These are phyloP conservation scores for Alternaria gaisen DNA, from an alignment of 2,329 filamentous ascomycete genomes.

Conservation along the genomic window DNA sequence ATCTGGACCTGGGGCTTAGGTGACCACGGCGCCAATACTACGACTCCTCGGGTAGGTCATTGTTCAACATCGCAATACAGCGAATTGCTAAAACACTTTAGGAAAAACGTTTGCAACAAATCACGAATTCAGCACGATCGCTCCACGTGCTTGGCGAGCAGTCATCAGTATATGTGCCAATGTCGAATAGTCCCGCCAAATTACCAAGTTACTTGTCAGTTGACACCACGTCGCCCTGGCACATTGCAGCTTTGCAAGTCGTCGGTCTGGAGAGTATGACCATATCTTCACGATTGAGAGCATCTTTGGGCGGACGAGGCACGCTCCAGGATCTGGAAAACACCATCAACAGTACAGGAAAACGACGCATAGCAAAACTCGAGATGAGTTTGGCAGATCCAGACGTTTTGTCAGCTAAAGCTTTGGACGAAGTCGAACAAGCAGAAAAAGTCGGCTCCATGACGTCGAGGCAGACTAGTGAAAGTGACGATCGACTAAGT, in stretches of 20 bases:
- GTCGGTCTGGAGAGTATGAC: constrained; percentile 81
- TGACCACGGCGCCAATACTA: constrained; percentile 55
- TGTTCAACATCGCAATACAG: neutral
- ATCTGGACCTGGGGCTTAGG: constrained; percentile 90
- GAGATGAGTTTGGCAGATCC: constrained; percentile 68
- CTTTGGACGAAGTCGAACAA: constrained; percentile 31
- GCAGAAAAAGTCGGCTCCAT: constrained; percentile 41
- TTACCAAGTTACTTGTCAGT: constrained; percentile 68
- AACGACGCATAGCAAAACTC: constrained; percentile 79
- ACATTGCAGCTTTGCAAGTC: constrained; percentile 78
- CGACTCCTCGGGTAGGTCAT: constrained; percentile 54
- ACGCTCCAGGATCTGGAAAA: constrained; percentile 71
- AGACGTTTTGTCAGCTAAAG: constrained; percentile 39
- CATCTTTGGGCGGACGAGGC: constrained; percentile 52
- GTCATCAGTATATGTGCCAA: constrained; percentile 79
- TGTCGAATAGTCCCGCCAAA: constrained; percentile 66
- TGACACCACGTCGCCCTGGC: constrained; percentile 75
- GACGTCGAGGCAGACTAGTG: constrained; percentile 27
- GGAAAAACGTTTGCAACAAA: constrained; percentile 70
- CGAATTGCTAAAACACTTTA: constrained; percentile 40
- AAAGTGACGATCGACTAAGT: constrained; percentile 27
- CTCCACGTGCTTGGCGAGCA: constrained; percentile 73
- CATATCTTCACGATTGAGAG: constrained; percentile 74
- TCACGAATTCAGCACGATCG: constrained; percentile 78
- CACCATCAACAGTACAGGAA: constrained; percentile 77